These are phyloP conservation scores for Epicoccum sorghinum DNA, from an alignment of 2,329 filamentous ascomycete species.

Conservation along the genomic window DNA sequence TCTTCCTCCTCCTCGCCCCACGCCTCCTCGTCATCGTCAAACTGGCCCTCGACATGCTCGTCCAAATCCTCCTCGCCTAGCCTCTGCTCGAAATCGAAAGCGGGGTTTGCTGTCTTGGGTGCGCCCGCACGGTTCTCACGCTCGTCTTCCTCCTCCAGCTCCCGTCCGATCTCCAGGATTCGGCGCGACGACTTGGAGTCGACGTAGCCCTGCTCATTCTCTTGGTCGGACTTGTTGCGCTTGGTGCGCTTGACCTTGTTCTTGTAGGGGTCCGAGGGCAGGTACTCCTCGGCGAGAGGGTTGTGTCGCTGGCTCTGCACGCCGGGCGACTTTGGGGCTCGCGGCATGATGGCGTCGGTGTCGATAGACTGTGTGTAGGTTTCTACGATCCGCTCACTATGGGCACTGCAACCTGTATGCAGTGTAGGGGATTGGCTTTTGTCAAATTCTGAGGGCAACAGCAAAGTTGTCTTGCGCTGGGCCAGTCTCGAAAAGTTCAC, in stretches of 20 bases:
- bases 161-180: constrained; percentile 87
- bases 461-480: too few species aligned
- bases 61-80: constrained; percentile 60
- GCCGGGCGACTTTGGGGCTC: constrained; percentile 66
- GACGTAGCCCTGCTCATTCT: constrained; percentile 73
- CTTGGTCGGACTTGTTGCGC: constrained; percentile 58
- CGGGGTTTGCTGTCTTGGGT: constrained; percentile 59
- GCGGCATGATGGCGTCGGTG: constrained; percentile 69
- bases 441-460: too few species aligned
- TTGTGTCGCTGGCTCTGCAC: constrained; percentile 76
- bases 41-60: constrained; percentile 57
- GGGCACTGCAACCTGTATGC: too few species aligned
- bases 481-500: too few species aligned
- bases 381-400: too few species aligned
- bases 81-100: constrained; percentile 82
- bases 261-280: constrained; percentile 72
- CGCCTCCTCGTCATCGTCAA: constrained; percentile 60
- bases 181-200: constrained; percentile 87
- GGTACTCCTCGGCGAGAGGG: constrained; percentile 88
- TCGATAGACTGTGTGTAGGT: too few species aligned
- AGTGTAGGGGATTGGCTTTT: too few species aligned
- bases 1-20: constrained; percentile 83
- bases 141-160: constrained; percentile 82
- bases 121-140: constrained; percentile 53
- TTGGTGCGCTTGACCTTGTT: constrained; percentile 72